Evolutionary conservation across 768 basidiomycete species (phyloP).

Genomic region (Lactarius evosmus): DNA sequence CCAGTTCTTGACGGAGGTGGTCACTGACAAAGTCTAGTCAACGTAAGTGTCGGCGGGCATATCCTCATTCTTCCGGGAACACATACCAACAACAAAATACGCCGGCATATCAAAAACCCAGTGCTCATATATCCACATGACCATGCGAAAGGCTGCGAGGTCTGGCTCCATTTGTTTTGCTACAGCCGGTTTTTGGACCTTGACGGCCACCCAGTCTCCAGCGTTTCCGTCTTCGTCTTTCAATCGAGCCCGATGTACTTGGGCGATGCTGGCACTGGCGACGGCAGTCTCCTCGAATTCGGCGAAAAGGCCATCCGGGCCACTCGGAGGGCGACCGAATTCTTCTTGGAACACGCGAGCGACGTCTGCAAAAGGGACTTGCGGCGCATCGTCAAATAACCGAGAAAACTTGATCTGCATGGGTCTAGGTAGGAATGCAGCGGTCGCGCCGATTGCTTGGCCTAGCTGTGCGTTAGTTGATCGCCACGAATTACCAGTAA

Average conservation of each 20-base stretch:
- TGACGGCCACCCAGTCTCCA: constrained; percentile 81
- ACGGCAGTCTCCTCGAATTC: constrained; percentile 72
- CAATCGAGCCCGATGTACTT: constrained; percentile 80
- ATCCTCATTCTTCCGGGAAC: background rate
- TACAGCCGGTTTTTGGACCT: constrained; percentile 89
- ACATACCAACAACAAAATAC: constrained; percentile 71
- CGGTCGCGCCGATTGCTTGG: constrained; percentile 81
- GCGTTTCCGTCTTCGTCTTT: constrained; percentile 35
- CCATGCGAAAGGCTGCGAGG: constrained; percentile 60
- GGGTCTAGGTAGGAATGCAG: constrained; percentile 76
- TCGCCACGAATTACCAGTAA: constrained; percentile 22
- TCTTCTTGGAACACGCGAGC: constrained; percentile 64
- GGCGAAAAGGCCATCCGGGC: constrained; percentile 73
- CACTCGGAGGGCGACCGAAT: constrained; percentile 61
- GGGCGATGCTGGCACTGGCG: constrained; percentile 89
- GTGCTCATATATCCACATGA: constrained; percentile 77
- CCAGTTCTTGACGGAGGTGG: constrained; percentile 79
- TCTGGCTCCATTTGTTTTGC: constrained; percentile 85
- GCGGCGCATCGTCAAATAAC: constrained; percentile 87
- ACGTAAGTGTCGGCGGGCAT: background rate
- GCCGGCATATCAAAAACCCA: constrained; percentile 85
- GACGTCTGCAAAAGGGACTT: constrained; percentile 70
- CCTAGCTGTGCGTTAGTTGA: constrained; percentile 37
- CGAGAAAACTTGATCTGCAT: constrained; percentile 79
- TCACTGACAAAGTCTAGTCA: constrained; percentile 66